These are phyloP conservation scores for Friedmanniomyces endolithicus DNA, from an alignment of 495 filamentous ascomycete genomes.

Conservation along the genomic window DNA sequence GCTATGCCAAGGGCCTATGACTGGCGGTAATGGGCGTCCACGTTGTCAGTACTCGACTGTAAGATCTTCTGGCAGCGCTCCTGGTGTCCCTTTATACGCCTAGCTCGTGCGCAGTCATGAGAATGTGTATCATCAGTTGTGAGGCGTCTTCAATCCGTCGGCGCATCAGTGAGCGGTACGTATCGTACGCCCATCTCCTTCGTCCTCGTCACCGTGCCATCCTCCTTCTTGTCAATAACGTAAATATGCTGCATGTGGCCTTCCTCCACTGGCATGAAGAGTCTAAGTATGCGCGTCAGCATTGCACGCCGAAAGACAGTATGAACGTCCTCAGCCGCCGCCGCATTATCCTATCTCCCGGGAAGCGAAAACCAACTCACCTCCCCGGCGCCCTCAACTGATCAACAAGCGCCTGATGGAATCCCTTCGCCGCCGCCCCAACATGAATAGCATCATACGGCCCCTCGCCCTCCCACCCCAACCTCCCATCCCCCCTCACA, in stretches of 20 bases:
- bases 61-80: too few species aligned
- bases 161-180: constrained; percentile 87
- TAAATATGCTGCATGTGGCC: constrained; percentile 62
- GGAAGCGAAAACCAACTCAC: constrained; percentile 18
- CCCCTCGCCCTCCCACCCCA: constrained; percentile 47
- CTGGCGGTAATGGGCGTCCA: too few species aligned
- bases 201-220: constrained; percentile 61
- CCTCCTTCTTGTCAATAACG: constrained; percentile 74
- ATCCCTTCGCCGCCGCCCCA: constrained; percentile 65
- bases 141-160: constrained; percentile 20
- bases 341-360: background rate
- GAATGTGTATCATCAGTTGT: background rate
- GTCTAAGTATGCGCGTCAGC: constrained; percentile 17
- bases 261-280: constrained; percentile 58
- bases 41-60: too few species aligned
- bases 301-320: background rate
- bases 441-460: constrained; percentile 91
- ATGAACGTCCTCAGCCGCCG: constrained; percentile 55
- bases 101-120: too few species aligned
- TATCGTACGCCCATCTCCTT: constrained; percentile 70
- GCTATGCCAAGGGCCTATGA: too few species aligned
- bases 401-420: constrained; percentile 61
- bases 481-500: constrained; percentile 67
- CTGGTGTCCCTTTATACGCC: too few species aligned
- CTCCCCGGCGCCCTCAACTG: constrained; percentile 68